phyloP scores from a whole-genome alignment of 2,329 filamentous ascomycete species.

The Eurotiales sp. region DNA sequence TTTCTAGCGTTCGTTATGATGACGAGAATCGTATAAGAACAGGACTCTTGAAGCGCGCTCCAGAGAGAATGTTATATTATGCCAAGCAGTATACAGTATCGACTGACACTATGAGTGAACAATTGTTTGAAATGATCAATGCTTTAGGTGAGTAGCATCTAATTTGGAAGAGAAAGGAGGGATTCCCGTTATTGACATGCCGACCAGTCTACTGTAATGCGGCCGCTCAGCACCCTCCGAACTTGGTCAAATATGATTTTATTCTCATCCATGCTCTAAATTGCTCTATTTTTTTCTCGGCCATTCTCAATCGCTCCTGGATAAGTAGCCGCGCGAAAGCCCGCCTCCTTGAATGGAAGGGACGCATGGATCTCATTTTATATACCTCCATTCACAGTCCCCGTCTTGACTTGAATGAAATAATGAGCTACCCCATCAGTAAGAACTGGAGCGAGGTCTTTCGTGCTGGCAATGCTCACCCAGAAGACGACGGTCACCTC shows the following conservation, averaged over 20 bases:
- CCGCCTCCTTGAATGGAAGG: slow-evolving; percentile 78
- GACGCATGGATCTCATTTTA: slow-evolving; percentile 66
- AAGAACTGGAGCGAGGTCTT: slow-evolving; percentile 46
- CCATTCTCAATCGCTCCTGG: slow-evolving; percentile 60
- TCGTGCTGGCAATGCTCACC: slow-evolving; percentile 41
- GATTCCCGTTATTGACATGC: neutral
- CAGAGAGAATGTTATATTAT: slow-evolving; percentile 59
- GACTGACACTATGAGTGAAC: slow-evolving; percentile 54
- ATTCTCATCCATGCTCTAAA: slow-evolving; percentile 78
- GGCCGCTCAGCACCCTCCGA: slow-evolving; percentile 61
- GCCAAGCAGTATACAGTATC: slow-evolving; percentile 57
- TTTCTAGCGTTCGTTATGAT: slow-evolving; percentile 47
- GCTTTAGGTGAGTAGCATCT: slow-evolving; percentile 43
- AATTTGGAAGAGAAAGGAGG: neutral
- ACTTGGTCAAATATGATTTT: slow-evolving; percentile 75
- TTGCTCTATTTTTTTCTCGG: slow-evolving; percentile 66
- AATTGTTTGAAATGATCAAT: slow-evolving; percentile 68
- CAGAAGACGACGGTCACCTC: slow-evolving; percentile 73
- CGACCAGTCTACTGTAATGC: slow-evolving; percentile 51
- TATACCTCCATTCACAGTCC: slow-evolving; percentile 69
- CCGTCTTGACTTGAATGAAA: slow-evolving; percentile 55
- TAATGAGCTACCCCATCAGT: slow-evolving; percentile 58
- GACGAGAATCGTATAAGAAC: slow-evolving; percentile 65
- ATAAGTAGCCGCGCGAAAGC: slow-evolving; percentile 59
- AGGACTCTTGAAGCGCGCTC: slow-evolving; percentile 62